Conservation (phyloP, 176 grass and related monocot genomes). For the Ananas comosus region DNA sequence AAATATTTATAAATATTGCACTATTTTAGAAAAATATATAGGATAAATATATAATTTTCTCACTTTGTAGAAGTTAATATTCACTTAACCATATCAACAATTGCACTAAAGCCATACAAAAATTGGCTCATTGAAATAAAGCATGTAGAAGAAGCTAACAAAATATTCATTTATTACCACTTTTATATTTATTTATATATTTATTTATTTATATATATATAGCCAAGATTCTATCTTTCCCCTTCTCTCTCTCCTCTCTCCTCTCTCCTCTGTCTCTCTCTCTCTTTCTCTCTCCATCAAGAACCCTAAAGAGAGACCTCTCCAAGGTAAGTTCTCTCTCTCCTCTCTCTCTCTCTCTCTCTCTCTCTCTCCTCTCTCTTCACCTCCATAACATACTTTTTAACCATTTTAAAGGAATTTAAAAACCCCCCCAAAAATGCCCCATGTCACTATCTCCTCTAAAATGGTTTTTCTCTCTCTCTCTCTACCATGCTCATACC, state of each 20-base stretch:
- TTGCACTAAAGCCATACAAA: too few relatives aligned
- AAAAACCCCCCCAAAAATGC: not conserved
- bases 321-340: slow-evolving; percentile 32
- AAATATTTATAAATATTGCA: too few relatives aligned
- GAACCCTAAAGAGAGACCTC: slow-evolving; percentile 34
- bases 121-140: too few relatives aligned
- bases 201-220: too few relatives aligned
- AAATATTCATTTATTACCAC: too few relatives aligned
- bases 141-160: too few relatives aligned
- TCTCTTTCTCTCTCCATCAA: not conserved
- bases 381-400: not conserved
- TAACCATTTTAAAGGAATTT: not conserved
- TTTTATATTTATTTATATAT: too few relatives aligned
- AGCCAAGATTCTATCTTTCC: too few relatives aligned
- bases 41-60: too few relatives aligned
- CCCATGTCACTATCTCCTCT: not conserved
- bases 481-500: not conserved
- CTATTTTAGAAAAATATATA: too few relatives aligned
- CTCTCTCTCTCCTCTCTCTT: not conserved
- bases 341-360: slow-evolving; percentile 1
- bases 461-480: not conserved
- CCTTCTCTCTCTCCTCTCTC: not conserved
- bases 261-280: not conserved
- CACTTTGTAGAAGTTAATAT: too few relatives aligned
- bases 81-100: too few relatives aligned